Evolutionary conservation across 352 stramenopile genomes (phyloP), one percentile per base, ranked within the genome.

Genomic region (Phytophthora fragariaefolia): DNA sequence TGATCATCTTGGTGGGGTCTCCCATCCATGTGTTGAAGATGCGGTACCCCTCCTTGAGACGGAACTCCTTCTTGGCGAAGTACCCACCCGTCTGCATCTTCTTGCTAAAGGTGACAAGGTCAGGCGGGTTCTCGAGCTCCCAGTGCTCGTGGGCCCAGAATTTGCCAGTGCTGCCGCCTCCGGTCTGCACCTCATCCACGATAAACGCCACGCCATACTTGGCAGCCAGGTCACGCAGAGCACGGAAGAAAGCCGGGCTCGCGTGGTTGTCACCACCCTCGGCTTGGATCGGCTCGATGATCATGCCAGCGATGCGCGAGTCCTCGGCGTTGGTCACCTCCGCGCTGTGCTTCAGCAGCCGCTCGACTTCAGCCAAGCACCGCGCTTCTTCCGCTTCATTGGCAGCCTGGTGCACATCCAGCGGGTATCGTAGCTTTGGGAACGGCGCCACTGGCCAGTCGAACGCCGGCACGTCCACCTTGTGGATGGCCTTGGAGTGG

Each of bases 21-120:
- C 87, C 87, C 87, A 95, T 95, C 87, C 87, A 95, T 55, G 87
- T 95, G 75, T 95, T 95, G 72, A 95, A 95, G 40, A 93, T 93
- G 42, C 87, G 87, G 62, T 91, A 95, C 6, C 80, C 78, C 50
- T 95, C 85, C 27, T 61, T 64, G 10, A 90, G 58, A 18, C 83
- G 87, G 57, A 93, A 91, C 47, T 91, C 77, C 18, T 79, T 49
- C 74, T 93, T 95, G 23, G 83, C 81, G 60, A 89, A 95, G 64
- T 91, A 95, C 10, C 87, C 87, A 42, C 85, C 87, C 4, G 84
- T 93, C 63, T 95, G 87, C 63, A 95, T 77, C 63, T 93, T 95
- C 69, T 95, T 95, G 50, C 82, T 92, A 58, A 95, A 95, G 8
- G 87, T 95, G 51, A 95, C 87, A 36, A 95, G 51, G 47, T 94